Evolutionary conservation across 495 filamentous ascomycete species (phyloP).

Genomic region (Penicilliopsis zonata): DNA sequence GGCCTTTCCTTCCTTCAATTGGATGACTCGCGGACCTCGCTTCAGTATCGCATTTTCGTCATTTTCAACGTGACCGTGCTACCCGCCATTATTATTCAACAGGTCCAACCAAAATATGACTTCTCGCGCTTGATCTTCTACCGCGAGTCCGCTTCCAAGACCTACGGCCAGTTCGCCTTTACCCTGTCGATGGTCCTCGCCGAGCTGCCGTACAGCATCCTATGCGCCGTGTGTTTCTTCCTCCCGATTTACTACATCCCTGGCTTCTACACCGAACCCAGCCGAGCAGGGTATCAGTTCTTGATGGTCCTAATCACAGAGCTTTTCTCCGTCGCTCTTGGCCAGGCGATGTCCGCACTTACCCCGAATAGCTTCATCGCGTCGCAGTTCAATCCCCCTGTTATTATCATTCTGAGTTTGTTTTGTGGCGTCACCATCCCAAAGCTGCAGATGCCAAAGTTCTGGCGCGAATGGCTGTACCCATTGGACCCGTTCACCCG

Average conservation of each 20-base stretch:
- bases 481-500: slow-evolving; percentile 76
- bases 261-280: slow-evolving; percentile 40
- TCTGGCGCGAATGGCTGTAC: slow-evolving; percentile 75
- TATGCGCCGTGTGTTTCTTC: slow-evolving; percentile 66
- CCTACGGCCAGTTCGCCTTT: slow-evolving; percentile 65
- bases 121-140: slow-evolving; percentile 65
- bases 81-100: slow-evolving; percentile 62
- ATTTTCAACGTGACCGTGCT: slow-evolving; percentile 74
- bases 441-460: slow-evolving; percentile 57
- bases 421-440: slow-evolving; percentile 82
- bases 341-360: slow-evolving; percentile 53
- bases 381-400: slow-evolving; percentile 61
- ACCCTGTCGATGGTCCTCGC: slow-evolving; percentile 57
- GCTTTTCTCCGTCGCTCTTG: slow-evolving; percentile 62
- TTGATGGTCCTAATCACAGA: slow-evolving; percentile 69
- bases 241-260: slow-evolving; percentile 66
- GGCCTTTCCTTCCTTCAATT: slow-evolving; percentile 63
- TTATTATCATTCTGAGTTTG: slow-evolving; percentile 66
- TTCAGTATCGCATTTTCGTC: slow-evolving; percentile 74
- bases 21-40: slow-evolving; percentile 49
- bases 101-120: slow-evolving; percentile 68
- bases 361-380: slow-evolving; percentile 63
- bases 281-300: slow-evolving; percentile 69
- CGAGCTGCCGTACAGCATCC: slow-evolving; percentile 63
- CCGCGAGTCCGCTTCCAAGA: slow-evolving; percentile 67